Conservation (phyloP, 495 filamentous ascomycete species). For the Podospora pseudopauciseta region DNA sequence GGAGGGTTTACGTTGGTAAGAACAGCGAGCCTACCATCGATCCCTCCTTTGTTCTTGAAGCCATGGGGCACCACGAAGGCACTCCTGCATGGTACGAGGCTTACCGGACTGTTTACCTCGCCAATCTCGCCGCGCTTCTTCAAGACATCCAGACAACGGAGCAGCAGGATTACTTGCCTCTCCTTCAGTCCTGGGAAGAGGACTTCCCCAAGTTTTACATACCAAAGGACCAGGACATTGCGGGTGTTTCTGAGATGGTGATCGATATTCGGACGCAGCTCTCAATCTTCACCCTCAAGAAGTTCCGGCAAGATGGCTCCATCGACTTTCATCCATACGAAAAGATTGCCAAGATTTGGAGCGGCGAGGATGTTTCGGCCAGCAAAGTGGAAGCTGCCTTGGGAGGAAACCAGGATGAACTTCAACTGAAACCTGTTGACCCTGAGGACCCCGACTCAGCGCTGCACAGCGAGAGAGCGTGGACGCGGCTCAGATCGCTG, state of each 20-base stretch:
- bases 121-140: slow-evolving; percentile 27
- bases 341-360: slow-evolving; percentile 22
- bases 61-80: slow-evolving; percentile 11
- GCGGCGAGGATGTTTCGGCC: slow-evolving; percentile 10
- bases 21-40: slow-evolving; percentile 17
- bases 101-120: slow-evolving; percentile 13
- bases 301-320: slow-evolving; percentile 2
- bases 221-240: background rate
- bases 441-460: background rate
- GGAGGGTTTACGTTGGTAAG: slow-evolving; percentile 10
- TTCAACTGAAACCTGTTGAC: slow-evolving; percentile 16
- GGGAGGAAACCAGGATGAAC: slow-evolving; percentile 11
- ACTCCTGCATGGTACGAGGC: background rate
- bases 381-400: slow-evolving; percentile 17
- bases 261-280: slow-evolving; percentile 28
- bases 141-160: slow-evolving; percentile 10
- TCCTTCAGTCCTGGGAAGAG: slow-evolving; percentile 19
- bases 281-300: slow-evolving; percentile 16
- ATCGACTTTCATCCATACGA: slow-evolving; percentile 12
- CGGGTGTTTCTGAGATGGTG: slow-evolving; percentile 9
- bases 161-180: slow-evolving; percentile 8
- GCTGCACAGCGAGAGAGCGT: background rate
- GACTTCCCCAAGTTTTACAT: slow-evolving; percentile 20
- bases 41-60: slow-evolving; percentile 14
- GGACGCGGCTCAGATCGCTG: background rate